Conservation (phyloP, 2,329 filamentous ascomycete genomes). For the Esteya vermicola region DNA sequence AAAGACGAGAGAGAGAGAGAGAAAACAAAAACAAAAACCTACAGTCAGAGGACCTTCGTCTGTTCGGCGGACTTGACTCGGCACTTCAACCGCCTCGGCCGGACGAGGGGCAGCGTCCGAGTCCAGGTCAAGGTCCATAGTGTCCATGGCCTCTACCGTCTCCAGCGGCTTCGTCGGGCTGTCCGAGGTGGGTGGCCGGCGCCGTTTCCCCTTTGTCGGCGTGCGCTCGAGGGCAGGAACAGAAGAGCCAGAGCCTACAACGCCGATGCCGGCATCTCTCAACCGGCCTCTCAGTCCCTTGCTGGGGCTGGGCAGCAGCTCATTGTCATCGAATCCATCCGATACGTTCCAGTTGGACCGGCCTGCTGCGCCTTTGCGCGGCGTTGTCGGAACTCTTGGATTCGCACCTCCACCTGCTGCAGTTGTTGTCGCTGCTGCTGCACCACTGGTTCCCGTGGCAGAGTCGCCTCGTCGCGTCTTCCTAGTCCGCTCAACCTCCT, state of each 20-base stretch:
- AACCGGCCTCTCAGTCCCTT: constrained; percentile 27
- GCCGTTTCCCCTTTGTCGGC: constrained; percentile 58
- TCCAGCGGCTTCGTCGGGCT: constrained; percentile 53
- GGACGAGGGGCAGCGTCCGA: not conserved
- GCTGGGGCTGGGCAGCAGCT: constrained; percentile 38
- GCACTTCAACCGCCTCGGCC: too few species aligned
- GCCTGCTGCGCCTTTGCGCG: constrained; percentile 31
- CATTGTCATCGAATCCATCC: constrained; percentile 65
- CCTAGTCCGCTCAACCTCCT: constrained; percentile 35
- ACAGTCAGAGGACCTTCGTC: constrained; percentile 28
- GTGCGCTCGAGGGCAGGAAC: constrained; percentile 35
- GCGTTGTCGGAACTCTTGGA: constrained; percentile 31
- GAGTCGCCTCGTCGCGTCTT: constrained; percentile 15
- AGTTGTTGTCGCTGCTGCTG: constrained; percentile 41
- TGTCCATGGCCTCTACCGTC: constrained; percentile 17
- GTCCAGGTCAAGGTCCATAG: not conserved
- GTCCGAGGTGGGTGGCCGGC: constrained; percentile 47
- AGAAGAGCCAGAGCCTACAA: constrained; percentile 24
- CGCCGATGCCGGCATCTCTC: constrained; percentile 17
- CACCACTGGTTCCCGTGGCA: constrained; percentile 22
- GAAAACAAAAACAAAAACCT: constrained; percentile 14
- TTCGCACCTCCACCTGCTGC: too few species aligned
- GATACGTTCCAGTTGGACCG: constrained; percentile 44
- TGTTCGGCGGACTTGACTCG: not conserved
- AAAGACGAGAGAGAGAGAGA: constrained; percentile 11